Evolutionary conservation across 1,139 yeast genomes (phyloP), one percentile per base, ranked within the genome.

Genomic region (Blastobotrys malaysiensis): DNA sequence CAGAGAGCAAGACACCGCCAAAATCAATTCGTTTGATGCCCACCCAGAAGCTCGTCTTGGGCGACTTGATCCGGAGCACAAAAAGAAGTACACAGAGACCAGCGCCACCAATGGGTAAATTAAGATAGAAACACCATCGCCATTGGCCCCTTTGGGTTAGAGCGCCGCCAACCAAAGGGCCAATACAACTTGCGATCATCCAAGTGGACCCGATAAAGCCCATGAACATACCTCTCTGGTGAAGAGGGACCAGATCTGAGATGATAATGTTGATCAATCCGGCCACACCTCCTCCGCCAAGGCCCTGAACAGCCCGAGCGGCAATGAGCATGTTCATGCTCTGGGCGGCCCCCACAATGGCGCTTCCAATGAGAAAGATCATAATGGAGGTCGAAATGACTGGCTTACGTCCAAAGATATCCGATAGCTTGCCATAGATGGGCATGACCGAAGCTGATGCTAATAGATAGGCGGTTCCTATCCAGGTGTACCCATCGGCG

Each of bases 41-140:
- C 26, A 65, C 67, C 5, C 16, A 26, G 27, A 75, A 55, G 43
- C 67, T 67, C 77, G 72, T 54, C 60, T 69, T 18, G 80, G 83
- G 31, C 84, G 86, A 51, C 75, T 73, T 69, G 76, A 83, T 18
- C 43, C 57, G 57, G 43, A 78, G 73, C 20, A 74, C 59, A 6
- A 72, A 48, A 47, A 82, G 72, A 24, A 79, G 63, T 0, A 69
- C 64, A 0, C 70, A 63, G 21, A 78, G 68, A 1, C 85, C 82
- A 1, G 76, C 59, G 0, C 86, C 89, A 13, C 87, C 88, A 44
- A 84, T 71, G 3, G 91, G 89, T 52, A 86, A 65, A 65, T 85
- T 86, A 61, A 86, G 74, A 67, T 81, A 86, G 67, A 86, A 86
- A 61, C 88, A 83, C 91, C 93, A 86, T 63, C 93, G 74, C 95